phyloP scores from a whole-genome alignment of 208 protist species.

The Trypanosoma lewisi region DNA sequence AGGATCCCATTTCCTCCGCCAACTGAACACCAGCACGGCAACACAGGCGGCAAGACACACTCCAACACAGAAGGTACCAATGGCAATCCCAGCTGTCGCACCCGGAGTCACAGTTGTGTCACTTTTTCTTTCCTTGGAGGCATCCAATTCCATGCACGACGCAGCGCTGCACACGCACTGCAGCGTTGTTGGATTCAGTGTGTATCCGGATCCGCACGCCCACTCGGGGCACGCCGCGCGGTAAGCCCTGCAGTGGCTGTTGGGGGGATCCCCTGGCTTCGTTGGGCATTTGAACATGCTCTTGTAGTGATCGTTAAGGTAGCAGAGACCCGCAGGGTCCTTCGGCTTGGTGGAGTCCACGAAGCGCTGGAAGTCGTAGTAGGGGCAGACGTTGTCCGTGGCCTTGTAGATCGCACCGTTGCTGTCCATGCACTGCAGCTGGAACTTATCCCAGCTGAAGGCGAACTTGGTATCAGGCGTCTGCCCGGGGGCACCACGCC shows the following conservation, averaged over 20 bases:
- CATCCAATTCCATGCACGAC: neutral
- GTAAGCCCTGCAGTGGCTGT: conserved; percentile 34
- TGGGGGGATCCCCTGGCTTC: neutral
- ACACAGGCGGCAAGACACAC: too few species aligned
- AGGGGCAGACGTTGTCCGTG: conserved; percentile 46
- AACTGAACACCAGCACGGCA: too few species aligned
- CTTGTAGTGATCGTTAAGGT: conserved; percentile 40
- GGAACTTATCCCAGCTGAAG: conserved; percentile 40
- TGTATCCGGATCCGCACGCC: conserved; percentile 42
- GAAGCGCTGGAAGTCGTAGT: conserved; percentile 52
- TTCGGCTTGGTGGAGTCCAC: conserved; percentile 46
- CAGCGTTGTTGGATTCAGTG: conserved; percentile 5
- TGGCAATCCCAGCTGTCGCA: too few species aligned
- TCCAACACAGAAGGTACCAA: too few species aligned
- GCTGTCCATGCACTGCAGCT: conserved; percentile 46
- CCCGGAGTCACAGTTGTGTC: neutral
- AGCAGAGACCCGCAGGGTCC: conserved; percentile 50
- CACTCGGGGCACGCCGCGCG: conserved; percentile 39
- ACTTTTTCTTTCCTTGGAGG: neutral
- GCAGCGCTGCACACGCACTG: conserved; percentile 9
- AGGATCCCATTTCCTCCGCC: too few species aligned
- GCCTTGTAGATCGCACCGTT: conserved; percentile 34
- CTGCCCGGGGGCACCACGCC: conserved; percentile 46
- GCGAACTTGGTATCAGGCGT: conserved; percentile 33
- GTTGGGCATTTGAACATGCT: conserved; percentile 48